phyloP scores from a whole-genome alignment of 2,329 filamentous ascomycete species.

The Ilyonectria mors-panacis region DNA sequence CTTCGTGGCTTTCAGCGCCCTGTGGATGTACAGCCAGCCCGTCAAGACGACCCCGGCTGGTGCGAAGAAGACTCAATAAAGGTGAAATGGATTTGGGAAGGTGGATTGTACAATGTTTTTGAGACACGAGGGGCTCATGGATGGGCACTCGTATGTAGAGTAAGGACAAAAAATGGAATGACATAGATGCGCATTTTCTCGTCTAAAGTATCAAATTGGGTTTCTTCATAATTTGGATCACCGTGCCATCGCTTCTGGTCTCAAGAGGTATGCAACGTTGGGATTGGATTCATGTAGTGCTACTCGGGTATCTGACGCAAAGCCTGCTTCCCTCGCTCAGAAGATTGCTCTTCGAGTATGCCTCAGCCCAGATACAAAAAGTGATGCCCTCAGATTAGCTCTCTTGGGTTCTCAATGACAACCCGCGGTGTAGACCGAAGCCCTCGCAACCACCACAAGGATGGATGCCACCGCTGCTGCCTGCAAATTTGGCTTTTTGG shows the following conservation, averaged over 20 bases:
- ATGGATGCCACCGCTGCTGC: slow-evolving; percentile 55
- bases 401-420: slow-evolving; percentile 69
- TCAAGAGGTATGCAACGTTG: no score
- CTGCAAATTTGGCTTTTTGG: slow-evolving; percentile 74
- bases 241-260: background rate
- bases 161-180: slow-evolving; percentile 38
- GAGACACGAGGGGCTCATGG: slow-evolving; percentile 22
- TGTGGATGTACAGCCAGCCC: slow-evolving; percentile 85
- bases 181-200: slow-evolving; percentile 33
- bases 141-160: slow-evolving; percentile 38
- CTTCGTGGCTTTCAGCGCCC: slow-evolving; percentile 85
- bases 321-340: background rate
- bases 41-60: slow-evolving; percentile 50
- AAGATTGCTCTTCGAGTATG: background rate
- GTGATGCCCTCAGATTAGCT: slow-evolving; percentile 69
- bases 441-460: slow-evolving; percentile 27
- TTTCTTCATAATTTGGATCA: slow-evolving; percentile 1
- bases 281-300: background rate
- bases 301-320: background rate
- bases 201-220: slow-evolving; percentile 15
- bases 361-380: slow-evolving; percentile 30
- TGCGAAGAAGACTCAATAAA: slow-evolving; percentile 65
- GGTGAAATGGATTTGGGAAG: slow-evolving; percentile 11
- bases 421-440: slow-evolving; percentile 52
- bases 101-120: slow-evolving; percentile 36